Evolutionary conservation across 139 green algal genomes (phyloP), one percentile per base, ranked within the genome.

Genomic region (Chlorella sp.): DNA sequence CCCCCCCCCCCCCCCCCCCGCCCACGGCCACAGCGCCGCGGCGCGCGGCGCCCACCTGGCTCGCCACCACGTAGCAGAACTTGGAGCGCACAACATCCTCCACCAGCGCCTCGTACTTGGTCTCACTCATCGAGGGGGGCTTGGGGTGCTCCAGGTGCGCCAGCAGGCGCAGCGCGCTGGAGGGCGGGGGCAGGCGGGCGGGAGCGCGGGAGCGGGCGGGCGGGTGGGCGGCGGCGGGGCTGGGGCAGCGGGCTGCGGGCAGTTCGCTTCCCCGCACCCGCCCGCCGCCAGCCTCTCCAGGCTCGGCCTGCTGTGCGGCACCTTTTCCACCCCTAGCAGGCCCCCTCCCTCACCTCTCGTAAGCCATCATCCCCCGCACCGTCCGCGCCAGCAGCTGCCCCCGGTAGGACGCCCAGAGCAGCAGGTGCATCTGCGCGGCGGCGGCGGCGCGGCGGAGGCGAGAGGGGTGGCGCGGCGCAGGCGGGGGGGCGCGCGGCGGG

Each of bases 311-410:
- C n/a, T n/a, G n/a, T n/a, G n/a, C n/a, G n/a, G n/a, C n/a, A n/a
- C n/a, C n/a, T n/a, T n/a, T n/a, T n/a, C n/a, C n/a, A n/a, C n/a
- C n/a, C n/a, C n/a, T n/a, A n/a, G n/a, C n/a, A n/a, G n/a, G n/a
- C n/a, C n/a, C n/a, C n/a, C n/a, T n/a, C n/a, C n/a, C n/a, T n/a
- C n/a, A n/a, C 4, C 63, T 66, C 66, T 89, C 85, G 76, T 90
- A 88, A 3, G 81, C 61, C 89, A 93, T 93, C 89, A 93, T 93
- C 33, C 84, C 86, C 42, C 84, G 74, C 27, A 96, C 89, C 4
- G 92, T 96, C 45, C 92, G 85, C 2, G 90, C 79, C 65, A 97
- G 88, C 74, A 95, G 88, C 84, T 97, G 93, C 27, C 90, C 91
- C 8, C 93, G 75, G 71, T 94, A 88, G 8, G 84, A 92, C 35